Evolutionary conservation across 768 basidiomycete genomes (phyloP), one percentile per base, ranked within the genome.

Genomic region (Termitomyces titanicus): DNA sequence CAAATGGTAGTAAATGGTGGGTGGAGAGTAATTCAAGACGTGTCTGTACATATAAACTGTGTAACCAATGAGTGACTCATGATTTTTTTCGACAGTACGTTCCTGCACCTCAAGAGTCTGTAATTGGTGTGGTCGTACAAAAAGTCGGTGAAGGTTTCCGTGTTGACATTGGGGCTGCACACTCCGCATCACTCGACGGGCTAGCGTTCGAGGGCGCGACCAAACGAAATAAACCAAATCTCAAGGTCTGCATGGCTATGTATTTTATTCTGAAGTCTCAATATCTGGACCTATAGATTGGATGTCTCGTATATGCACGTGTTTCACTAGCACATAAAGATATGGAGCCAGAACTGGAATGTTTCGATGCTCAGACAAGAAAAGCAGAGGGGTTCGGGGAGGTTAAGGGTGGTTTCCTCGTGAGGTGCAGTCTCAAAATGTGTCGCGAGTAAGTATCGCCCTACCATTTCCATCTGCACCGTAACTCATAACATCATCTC

Each of bases 321-420:
- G 87, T 99, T 29, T 94, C 94, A 13, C 75, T 96, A 20, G 94
- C 97, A 5, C 93, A 95, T 65, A 91, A 94, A 64, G 95, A 98
- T 68, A 95, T 98, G 91, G 97, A 99, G 52, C 95, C 97, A 1
- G 97, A 99, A 66, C 75, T 99, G 9, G 94, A 97, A 66, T 99
- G 97, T 68, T 92, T 97, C 63, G 92, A 98, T 65, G 91, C 93
- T 2, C 89, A 94, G 62, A 93, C 92, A 24, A 86, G 84, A 59
- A 98, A 97, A 70, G 75, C 94, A 1, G 92, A 92, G 56, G 96
- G 94, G 0, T 98, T 91, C 62, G 97, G 97, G 1, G 94, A 95
- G 61, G 79, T 99, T 35, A 94, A 91, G 60, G 90, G 87, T 8
- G 96, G 96, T 1, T 89, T 96, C 63, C 66, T 97, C 57, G 77